A percentile compares a stretch with the other conserved stretches of the same genome.
Conservation (phyloP, 2,329 filamentous ascomycete species). For the Bipolaris zeicola region DNA sequence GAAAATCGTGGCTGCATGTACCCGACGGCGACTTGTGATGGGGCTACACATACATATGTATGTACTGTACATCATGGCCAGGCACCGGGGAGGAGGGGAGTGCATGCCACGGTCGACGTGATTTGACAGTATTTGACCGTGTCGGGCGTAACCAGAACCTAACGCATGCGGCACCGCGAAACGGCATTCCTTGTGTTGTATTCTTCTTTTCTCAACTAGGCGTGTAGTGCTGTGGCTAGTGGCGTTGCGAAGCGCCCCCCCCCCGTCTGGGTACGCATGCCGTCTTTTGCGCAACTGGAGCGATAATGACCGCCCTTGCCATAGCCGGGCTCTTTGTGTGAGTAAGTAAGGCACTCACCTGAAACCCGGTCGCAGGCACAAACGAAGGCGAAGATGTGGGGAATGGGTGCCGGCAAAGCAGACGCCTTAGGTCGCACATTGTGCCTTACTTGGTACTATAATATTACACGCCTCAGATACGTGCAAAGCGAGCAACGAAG, state of each 20-base stretch:
- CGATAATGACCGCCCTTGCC: background rate
- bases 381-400: background rate
- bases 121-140: background rate
- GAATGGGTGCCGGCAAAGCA: background rate
- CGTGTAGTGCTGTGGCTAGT: background rate
- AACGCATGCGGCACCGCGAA: background rate
- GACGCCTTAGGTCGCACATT: background rate
- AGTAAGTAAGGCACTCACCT: background rate
- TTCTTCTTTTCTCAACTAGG: background rate
- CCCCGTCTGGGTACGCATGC: background rate
- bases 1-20: background rate
- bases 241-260: background rate
- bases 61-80: too few relatives aligned
- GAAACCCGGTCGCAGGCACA: constrained; percentile 3
- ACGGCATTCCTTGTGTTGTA: background rate
- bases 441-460: background rate
- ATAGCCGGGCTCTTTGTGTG: background rate
- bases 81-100: background rate
- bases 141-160: background rate
- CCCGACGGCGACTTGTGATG: background rate
- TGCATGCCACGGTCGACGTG: background rate
- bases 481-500: background rate
- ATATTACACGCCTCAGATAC: background rate
- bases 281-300: background rate
- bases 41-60: too few relatives aligned